These are phyloP conservation scores for Peribolospora baueri DNA, from an alignment of 768 basidiomycete genomes.

Conservation along the genomic window DNA sequence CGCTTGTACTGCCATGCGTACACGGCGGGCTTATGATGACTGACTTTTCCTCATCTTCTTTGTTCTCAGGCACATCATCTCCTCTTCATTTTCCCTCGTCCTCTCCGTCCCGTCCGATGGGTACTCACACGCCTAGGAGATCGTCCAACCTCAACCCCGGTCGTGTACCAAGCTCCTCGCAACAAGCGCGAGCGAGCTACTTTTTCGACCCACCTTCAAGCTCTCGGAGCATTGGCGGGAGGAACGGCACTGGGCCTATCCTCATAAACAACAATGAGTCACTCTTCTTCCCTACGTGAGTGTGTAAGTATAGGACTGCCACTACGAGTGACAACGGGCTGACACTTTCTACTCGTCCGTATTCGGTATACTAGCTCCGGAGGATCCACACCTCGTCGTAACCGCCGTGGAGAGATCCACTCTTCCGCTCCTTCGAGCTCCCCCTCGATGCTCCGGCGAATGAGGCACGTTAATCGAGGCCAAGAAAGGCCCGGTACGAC, in stretches of 20 bases:
- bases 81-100: conserved; percentile 22
- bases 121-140: background rate
- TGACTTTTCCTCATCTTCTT: too few relatives aligned
- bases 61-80: conserved; percentile 13
- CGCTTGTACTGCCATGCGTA: too few relatives aligned
- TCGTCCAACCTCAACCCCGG: conserved; percentile 11
- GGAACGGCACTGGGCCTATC: conserved; percentile 2
- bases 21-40: too few relatives aligned
- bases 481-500: too few relatives aligned
- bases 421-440: conserved; percentile 38
- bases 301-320: background rate
- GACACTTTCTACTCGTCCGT: background rate
- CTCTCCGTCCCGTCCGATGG: conserved; percentile 9
- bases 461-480: too few relatives aligned
- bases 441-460: conserved; percentile 20
- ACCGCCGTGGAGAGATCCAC: conserved; percentile 72
- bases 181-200: conserved; percentile 1
- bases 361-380: conserved; percentile 2
- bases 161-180: conserved; percentile 1
- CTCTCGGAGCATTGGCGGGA: conserved; percentile 1
- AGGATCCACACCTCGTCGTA: conserved; percentile 36
- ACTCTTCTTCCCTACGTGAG: conserved; percentile 25
- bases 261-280: conserved; percentile 14
- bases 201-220: conserved; percentile 7
- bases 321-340: background rate